Conservation (phyloP, 1,284 basidiomycete genomes). For the Grifola frondosa region DNA sequence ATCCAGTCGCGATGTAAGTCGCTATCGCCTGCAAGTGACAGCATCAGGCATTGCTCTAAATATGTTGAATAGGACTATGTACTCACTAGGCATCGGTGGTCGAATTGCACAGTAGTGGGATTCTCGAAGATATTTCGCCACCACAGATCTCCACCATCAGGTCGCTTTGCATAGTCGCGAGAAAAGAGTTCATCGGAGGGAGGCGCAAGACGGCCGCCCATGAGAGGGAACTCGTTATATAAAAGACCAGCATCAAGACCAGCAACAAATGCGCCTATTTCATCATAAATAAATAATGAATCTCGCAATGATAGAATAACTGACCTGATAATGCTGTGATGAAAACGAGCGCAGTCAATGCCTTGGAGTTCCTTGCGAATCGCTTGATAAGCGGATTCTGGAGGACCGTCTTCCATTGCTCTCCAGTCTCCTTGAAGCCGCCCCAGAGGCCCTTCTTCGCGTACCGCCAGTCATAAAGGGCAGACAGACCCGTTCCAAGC, state of each 20-base stretch:
- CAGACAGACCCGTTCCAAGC: constrained; percentile 80
- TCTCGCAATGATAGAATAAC: constrained; percentile 13
- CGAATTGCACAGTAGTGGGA: constrained; percentile 96
- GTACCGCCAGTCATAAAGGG: constrained; percentile 81
- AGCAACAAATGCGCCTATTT: constrained; percentile 97
- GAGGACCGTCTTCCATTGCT: constrained; percentile 52
- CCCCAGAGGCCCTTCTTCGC: constrained; percentile 47
- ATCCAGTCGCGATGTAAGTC: constrained; percentile 72
- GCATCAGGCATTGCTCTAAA: constrained; percentile 7
- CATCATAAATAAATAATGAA: constrained; percentile 9
- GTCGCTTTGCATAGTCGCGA: constrained; percentile 65
- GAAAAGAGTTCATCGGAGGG: constrained; percentile 85
- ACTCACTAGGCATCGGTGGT: constrained; percentile 88
- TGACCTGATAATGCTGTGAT: constrained; percentile 87
- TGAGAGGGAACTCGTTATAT: constrained; percentile 97
- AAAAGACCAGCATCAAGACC: constrained; percentile 95
- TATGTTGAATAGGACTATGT: constrained; percentile 11
- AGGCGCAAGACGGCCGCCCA: constrained; percentile 89
- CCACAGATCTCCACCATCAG: constrained; percentile 75
- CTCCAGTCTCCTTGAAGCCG: constrained; percentile 39
- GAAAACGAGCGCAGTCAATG: constrained; percentile 77
- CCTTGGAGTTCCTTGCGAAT: constrained; percentile 62
- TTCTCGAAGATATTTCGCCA: constrained; percentile 97
- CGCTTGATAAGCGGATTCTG: constrained; percentile 54
- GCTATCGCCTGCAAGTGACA: constrained; percentile 63